Percentiles rank a stretch among this genome's conserved stretches.
Conservation (phyloP, 495 filamentous ascomycete genomes). For the Talaromyces thailandensis region DNA sequence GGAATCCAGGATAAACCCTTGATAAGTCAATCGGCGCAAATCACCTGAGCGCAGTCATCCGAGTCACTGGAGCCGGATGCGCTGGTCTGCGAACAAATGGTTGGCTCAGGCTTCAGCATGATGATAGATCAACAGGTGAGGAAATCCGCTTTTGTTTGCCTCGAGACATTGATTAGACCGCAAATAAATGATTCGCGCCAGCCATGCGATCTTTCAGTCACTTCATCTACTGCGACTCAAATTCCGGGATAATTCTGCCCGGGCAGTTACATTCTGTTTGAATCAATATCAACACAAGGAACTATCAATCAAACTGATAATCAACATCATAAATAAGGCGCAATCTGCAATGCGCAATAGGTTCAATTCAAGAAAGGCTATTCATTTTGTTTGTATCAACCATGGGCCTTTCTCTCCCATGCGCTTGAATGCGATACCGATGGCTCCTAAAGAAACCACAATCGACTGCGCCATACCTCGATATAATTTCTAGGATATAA, state of each 20-base stretch:
- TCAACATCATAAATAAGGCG: background rate
- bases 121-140: background rate
- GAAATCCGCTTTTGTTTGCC: background rate
- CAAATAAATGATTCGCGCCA: background rate
- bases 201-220: background rate
- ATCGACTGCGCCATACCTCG: background rate
- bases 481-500: background rate
- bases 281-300: background rate
- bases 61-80: background rate
- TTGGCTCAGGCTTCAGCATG: background rate
- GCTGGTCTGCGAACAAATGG: background rate
- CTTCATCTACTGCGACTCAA: background rate
- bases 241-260: background rate
- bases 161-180: background rate
- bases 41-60: constrained; percentile 7
- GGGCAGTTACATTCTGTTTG: background rate
- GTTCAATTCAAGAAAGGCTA: background rate
- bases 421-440: background rate
- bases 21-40: constrained; percentile 2
- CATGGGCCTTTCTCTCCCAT: background rate
- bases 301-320: background rate
- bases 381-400: background rate
- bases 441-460: background rate
- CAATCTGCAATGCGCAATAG: background rate
- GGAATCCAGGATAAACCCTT: background rate